phyloP scores from a whole-genome alignment of 495 filamentous ascomycete genomes.

The Penicillium ochrochloron region DNA sequence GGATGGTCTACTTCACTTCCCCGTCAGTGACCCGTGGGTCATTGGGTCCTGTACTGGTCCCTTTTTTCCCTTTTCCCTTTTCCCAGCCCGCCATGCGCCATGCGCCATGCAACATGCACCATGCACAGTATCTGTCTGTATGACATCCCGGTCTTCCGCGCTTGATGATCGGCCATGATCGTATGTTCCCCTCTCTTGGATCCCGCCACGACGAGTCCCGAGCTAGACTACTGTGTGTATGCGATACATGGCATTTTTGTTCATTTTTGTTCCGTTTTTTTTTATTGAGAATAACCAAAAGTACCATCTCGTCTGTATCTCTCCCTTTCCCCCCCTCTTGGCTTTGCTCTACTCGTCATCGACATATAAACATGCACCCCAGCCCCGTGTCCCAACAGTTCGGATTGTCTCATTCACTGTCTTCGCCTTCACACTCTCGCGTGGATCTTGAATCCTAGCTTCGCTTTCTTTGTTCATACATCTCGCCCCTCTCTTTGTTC shows the following conservation, averaged over 20 bases:
- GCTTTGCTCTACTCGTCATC: constrained; percentile 12
- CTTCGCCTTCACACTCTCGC: constrained; percentile 25
- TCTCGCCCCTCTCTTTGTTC: constrained; percentile 17
- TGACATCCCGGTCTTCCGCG: constrained; percentile 40
- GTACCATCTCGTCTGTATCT: constrained; percentile 12
- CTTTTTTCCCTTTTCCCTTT: neutral
- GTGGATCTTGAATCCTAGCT: constrained; percentile 26
- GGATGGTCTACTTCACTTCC: constrained; percentile 31
- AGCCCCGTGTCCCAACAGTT: constrained; percentile 23
- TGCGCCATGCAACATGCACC: constrained; percentile 18
- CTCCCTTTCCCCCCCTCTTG: constrained; percentile 13
- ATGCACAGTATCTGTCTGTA: constrained; percentile 40
- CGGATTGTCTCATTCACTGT: constrained; percentile 30
- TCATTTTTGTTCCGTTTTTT: no score
- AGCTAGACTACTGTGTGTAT: neutral
- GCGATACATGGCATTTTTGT: no score
- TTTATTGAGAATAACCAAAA: constrained; percentile 16
- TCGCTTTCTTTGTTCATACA: constrained; percentile 32
- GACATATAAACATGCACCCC: constrained; percentile 39
- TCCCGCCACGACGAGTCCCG: constrained; percentile 13
- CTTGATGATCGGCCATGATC: constrained; percentile 35
- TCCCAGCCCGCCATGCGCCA: constrained; percentile 11
- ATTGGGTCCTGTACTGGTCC: no score
- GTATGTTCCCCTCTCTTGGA: constrained; percentile 33
- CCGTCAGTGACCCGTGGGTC: constrained; percentile 32